Conservation (phyloP, 192 early-diverging fungal species). For the Umbelopsis isabellina region DNA sequence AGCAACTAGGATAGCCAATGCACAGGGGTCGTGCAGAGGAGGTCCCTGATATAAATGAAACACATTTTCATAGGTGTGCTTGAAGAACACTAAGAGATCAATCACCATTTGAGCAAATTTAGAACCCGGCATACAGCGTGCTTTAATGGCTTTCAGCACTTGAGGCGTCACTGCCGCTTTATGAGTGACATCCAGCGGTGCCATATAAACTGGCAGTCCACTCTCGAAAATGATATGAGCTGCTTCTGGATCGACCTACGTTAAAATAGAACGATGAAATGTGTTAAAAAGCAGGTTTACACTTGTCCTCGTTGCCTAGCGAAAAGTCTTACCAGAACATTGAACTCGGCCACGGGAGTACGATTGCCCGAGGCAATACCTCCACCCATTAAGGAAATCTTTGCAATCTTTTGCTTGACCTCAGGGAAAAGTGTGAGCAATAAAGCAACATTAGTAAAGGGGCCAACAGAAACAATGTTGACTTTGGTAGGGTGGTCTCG, state of each 20-base stretch:
- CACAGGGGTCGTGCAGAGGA: conserved; percentile 29
- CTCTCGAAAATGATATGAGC: conserved; percentile 26
- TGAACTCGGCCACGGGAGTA: conserved; percentile 28
- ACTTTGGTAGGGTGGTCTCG: conserved; percentile 17
- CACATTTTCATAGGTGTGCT: conserved; percentile 23
- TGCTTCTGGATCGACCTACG: conserved; percentile 28
- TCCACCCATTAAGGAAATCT: conserved; percentile 50
- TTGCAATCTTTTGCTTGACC: conserved; percentile 37
- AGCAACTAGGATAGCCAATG: conserved; percentile 20
- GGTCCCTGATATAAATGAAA: conserved; percentile 22
- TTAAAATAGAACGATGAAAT: not conserved
- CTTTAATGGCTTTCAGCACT: conserved; percentile 13
- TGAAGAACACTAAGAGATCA: conserved; percentile 26
- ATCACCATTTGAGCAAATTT: conserved; percentile 15
- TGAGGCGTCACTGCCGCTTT: conserved; percentile 18
- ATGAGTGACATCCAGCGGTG: conserved; percentile 29
- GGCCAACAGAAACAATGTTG: conserved; percentile 47
- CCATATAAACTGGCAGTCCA: conserved; percentile 22
- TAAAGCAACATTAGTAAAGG: conserved; percentile 51
- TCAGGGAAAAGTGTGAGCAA: conserved; percentile 49
- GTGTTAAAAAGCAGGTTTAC: not conserved
- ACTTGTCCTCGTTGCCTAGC: not conserved
- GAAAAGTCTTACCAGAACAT: conserved; percentile 14
- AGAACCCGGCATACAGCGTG: conserved; percentile 5
- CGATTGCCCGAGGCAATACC: conserved; percentile 25